Percentiles rank a stretch among this genome's conserved stretches.
These are phyloP conservation scores for Populus hybrid DNA, from an alignment of 441 rosid genomes.

Conservation along the genomic window DNA sequence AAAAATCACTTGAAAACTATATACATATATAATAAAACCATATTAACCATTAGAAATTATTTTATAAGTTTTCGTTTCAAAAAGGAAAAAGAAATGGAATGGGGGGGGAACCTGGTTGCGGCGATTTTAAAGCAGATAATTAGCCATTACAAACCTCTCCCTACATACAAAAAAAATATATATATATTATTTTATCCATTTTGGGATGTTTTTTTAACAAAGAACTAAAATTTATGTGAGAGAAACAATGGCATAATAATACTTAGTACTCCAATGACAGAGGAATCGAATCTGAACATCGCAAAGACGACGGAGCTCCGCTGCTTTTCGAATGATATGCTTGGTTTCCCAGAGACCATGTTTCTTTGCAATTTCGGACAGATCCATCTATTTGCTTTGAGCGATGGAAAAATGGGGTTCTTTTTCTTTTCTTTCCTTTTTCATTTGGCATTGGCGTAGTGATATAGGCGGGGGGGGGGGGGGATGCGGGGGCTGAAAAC, in stretches of 20 bases:
- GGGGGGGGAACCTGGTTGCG: constrained; percentile 53
- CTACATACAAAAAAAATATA: constrained; percentile 31
- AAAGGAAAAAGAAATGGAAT: neutral
- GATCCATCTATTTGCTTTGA: constrained; percentile 48
- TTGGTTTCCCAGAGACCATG: constrained; percentile 62
- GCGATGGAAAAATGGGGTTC: neutral
- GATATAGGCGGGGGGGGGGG: neutral
- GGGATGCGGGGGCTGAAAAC: neutral
- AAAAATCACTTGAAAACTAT: constrained; percentile 37
- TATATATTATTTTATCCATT: neutral
- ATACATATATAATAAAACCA: too few relatives aligned
- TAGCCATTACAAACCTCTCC: constrained; percentile 92
- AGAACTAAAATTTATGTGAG: neutral
- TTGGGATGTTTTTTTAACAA: neutral
- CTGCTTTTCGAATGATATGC: constrained; percentile 65
- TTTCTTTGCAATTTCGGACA: constrained; percentile 61
- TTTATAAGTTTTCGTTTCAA: neutral
- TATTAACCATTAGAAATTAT: neutral
- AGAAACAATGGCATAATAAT: neutral
- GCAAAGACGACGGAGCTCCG: constrained; percentile 90
- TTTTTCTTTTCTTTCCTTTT: neutral
- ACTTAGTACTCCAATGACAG: constrained; percentile 78
- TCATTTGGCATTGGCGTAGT: neutral
- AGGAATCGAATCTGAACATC: constrained; percentile 90
- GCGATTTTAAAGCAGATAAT: constrained; percentile 87